Conservation (phyloP, 2,329 filamentous ascomycete species). For the Cordyceps fumosorosea region DNA sequence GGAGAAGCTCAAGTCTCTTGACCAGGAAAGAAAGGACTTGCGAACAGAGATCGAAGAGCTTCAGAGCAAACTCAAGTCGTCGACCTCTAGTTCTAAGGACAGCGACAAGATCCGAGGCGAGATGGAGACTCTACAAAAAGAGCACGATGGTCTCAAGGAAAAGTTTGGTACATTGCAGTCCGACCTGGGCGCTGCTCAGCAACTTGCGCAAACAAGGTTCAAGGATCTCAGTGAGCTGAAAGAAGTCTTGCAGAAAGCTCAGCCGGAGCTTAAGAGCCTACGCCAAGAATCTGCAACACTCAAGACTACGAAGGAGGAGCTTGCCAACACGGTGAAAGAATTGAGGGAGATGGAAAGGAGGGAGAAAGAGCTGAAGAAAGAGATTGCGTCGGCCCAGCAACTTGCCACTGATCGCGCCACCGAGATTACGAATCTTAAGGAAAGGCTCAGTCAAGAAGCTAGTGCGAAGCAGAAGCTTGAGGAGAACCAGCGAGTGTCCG, state of each 20-base stretch:
- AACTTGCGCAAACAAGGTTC: slow-evolving; percentile 79
- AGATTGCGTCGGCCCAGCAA: slow-evolving; percentile 64
- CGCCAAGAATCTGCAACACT: slow-evolving; percentile 70
- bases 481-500: slow-evolving; percentile 66
- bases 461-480: slow-evolving; percentile 67
- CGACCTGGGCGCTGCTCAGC: slow-evolving; percentile 78
- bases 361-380: slow-evolving; percentile 73
- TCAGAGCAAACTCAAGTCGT: slow-evolving; percentile 59
- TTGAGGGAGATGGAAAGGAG: slow-evolving; percentile 71
- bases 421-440: slow-evolving; percentile 71
- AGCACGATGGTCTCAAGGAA: slow-evolving; percentile 62
- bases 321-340: slow-evolving; percentile 52
- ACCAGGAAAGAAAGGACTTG: slow-evolving; percentile 60
- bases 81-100: slow-evolving; percentile 30
- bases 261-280: slow-evolving; percentile 76
- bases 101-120: slow-evolving; percentile 54
- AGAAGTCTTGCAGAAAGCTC: slow-evolving; percentile 74
- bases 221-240: slow-evolving; percentile 79
- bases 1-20: slow-evolving; percentile 65
- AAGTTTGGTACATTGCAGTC: slow-evolving; percentile 67
- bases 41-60: slow-evolving; percentile 56
- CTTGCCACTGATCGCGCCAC: slow-evolving; percentile 66
- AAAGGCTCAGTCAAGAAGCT: slow-evolving; percentile 70
- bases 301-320: slow-evolving; percentile 68
- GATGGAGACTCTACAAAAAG: slow-evolving; percentile 46